Conservation (phyloP, 2,329 filamentous ascomycete species). For the Lachnellula subtilissima region DNA sequence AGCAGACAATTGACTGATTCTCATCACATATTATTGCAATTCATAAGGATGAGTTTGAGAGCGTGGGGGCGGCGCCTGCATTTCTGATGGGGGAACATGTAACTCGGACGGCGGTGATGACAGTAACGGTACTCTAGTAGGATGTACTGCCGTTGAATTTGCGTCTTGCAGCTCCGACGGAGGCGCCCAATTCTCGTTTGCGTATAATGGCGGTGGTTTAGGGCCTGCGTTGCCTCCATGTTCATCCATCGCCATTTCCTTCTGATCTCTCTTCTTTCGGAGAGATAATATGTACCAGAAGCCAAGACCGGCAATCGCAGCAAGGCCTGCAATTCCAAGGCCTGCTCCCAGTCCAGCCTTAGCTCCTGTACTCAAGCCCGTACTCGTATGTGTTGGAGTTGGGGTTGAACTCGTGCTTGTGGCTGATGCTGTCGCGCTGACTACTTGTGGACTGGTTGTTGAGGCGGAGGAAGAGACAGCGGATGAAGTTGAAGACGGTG, state of each 20-base stretch:
- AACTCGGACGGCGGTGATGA: background rate
- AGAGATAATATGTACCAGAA: no score
- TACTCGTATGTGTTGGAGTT: background rate
- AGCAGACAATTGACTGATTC: no score
- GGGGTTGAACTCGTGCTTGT: background rate
- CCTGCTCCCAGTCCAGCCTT: background rate
- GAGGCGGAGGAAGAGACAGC: background rate
- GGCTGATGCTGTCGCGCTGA: background rate
- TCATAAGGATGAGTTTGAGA: no score
- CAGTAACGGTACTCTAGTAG: no score
- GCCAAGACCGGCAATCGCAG: background rate
- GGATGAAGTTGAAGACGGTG: background rate
- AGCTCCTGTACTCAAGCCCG: background rate
- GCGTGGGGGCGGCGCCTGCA: background rate
- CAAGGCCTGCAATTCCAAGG: background rate
- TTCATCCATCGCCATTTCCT: no score
- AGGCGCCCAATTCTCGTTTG: no score
- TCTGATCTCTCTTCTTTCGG: no score
- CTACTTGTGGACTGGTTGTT: background rate
- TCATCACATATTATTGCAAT: no score
- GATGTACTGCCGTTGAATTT: no score
- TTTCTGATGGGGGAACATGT: background rate
- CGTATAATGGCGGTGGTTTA: no score
- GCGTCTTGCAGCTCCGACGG: no score
- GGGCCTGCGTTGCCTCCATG: no score